These are phyloP conservation scores for Penicillium sp. DNA, from an alignment of 2,329 filamentous ascomycete species.

Conservation along the genomic window DNA sequence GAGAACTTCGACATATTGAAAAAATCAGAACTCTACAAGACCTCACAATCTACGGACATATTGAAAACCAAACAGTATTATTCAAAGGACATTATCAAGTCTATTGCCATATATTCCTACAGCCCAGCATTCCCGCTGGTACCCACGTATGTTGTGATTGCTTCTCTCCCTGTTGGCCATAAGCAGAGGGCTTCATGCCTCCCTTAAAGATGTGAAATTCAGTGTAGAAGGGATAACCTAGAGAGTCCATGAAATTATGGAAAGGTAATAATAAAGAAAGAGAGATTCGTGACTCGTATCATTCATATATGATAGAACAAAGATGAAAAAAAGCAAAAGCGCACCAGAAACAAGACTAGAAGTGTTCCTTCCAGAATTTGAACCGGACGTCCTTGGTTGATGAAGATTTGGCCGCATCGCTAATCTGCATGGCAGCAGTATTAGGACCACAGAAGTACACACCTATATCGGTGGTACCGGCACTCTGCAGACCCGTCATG, in stretches of 20 bases:
- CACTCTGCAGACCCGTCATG: slow-evolving; percentile 74
- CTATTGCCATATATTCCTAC: slow-evolving; percentile 7
- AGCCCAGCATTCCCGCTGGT: background rate
- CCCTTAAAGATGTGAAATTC: background rate
- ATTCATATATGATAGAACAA: slow-evolving; percentile 12
- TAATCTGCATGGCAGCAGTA: slow-evolving; percentile 74
- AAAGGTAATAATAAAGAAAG: slow-evolving; percentile 5
- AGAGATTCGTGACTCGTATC: slow-evolving; percentile 25
- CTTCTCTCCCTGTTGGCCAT: background rate
- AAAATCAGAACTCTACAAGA: no score
- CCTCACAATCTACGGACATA: background rate
- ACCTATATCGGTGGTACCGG: slow-evolving; percentile 78
- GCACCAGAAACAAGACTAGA: slow-evolving; percentile 28
- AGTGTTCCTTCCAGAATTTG: slow-evolving; percentile 98
- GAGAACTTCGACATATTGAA: background rate
- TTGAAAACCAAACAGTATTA: background rate
- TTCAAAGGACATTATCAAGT: background rate
- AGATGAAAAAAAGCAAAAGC: background rate
- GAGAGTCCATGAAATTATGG: slow-evolving; percentile 1
- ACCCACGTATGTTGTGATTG: background rate
- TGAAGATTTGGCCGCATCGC: slow-evolving; percentile 71
- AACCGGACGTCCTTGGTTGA: slow-evolving; percentile 80
- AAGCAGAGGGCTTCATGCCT: background rate
- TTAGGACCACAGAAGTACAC: slow-evolving; percentile 98
- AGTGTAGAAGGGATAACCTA: background rate